These are phyloP conservation scores for Oryza officinalis DNA, from an alignment of 176 grass and related monocot species.

Conservation along the genomic window DNA sequence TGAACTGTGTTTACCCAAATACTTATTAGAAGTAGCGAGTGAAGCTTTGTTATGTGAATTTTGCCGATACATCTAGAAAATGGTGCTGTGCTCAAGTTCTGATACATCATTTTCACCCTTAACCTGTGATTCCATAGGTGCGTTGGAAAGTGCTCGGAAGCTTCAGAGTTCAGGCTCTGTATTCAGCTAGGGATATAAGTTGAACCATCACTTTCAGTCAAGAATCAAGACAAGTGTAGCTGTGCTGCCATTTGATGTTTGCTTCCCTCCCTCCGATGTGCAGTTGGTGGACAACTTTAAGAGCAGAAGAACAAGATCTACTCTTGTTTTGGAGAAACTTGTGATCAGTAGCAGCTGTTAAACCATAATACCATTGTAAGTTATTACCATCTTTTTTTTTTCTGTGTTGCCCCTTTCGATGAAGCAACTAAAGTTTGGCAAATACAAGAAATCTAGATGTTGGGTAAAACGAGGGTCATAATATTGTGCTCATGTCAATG, in stretches of 20 bases:
- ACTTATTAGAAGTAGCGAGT: conserved; percentile 3
- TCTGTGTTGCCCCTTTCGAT: not conserved
- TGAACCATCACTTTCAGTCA: conserved; percentile 44
- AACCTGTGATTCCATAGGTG: conserved; percentile 13
- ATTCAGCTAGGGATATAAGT: conserved; percentile 19
- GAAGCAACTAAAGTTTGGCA: not conserved
- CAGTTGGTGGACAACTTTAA: conserved; percentile 34
- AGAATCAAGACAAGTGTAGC: conserved; percentile 42
- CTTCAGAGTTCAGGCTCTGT: conserved; percentile 18
- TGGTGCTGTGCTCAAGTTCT: not conserved
- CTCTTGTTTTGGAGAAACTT: conserved; percentile 1
- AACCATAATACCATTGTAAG: not conserved
- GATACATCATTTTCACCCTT: not conserved
- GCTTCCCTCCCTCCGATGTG: not conserved
- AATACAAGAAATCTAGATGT: conserved; percentile 9
- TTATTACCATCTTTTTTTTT: not conserved
- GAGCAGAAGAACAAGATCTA: not conserved
- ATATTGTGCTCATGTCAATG: not conserved
- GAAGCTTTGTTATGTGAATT: not conserved
- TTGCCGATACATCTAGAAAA: not conserved
- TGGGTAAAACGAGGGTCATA: not conserved
- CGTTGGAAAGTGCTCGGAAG: not conserved
- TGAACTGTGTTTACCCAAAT: not conserved
- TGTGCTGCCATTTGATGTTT: conserved; percentile 5
- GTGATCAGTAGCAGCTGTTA: conserved; percentile 8